These are phyloP conservation scores for Corchorus capsularis DNA, from an alignment of 345 rosid genomes.

Conservation along the genomic window DNA sequence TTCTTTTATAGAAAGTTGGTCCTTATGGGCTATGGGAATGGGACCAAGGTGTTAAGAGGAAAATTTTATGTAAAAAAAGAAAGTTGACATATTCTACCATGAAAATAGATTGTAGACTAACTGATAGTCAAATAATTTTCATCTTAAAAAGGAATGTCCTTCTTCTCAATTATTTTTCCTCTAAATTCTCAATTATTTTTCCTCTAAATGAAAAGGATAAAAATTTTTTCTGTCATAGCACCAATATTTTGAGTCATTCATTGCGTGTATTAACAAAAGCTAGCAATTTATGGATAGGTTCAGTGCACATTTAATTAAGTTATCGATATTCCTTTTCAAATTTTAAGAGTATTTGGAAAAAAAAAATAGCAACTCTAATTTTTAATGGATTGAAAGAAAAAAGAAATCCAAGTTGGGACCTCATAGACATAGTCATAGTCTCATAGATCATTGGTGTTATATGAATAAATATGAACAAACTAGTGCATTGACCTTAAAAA, in stretches of 20 bases:
- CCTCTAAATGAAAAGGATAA: not conserved
- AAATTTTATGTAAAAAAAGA: not conserved
- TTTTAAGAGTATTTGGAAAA: no score
- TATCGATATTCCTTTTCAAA: no score
- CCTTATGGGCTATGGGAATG: not conserved
- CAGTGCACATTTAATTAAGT: not conserved
- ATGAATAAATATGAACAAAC: no score
- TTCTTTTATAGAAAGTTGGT: not conserved
- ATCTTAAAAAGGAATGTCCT: not conserved
- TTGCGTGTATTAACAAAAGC: slow-evolving; percentile 10
- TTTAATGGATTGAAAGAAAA: no score
- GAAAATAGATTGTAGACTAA: not conserved
- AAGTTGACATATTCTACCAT: not conserved
- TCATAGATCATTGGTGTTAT: no score
- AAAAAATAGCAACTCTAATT: no score
- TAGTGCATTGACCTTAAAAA: no score
- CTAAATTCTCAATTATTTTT: not conserved
- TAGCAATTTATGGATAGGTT: not conserved
- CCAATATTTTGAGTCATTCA: not conserved
- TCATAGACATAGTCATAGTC: no score
- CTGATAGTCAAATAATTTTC: not conserved
- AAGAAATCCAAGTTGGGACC: no score
- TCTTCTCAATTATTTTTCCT: not conserved
- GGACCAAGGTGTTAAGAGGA: not conserved
- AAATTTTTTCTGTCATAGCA: not conserved